Evolutionary conservation across 208 protist genomes (phyloP).

Genomic region (Wallacemonas sp.): DNA sequence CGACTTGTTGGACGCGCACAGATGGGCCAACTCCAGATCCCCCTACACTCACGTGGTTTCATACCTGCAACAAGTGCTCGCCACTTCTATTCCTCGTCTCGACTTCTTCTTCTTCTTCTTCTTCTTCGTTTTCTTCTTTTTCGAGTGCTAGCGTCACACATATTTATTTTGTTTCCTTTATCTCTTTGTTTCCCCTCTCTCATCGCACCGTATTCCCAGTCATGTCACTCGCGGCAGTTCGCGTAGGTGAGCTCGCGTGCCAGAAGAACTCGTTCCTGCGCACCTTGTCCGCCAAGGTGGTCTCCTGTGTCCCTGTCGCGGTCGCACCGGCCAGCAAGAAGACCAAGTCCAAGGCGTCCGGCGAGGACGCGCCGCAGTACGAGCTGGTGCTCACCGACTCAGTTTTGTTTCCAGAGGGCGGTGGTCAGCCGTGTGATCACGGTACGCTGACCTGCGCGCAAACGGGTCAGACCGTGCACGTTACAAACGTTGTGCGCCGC

Average conservation of each 20-base stretch:
- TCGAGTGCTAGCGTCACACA: too few relatives aligned
- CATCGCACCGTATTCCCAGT: too few relatives aligned
- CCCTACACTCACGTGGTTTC: too few relatives aligned
- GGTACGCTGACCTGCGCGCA: conserved; percentile 39
- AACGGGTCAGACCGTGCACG: conserved; percentile 12
- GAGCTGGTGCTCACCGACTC: conserved; percentile 78
- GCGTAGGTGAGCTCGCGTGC: conserved; percentile 78
- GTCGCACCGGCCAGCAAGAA: conserved; percentile 30
- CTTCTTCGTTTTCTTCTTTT: too few relatives aligned
- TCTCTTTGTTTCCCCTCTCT: too few relatives aligned
- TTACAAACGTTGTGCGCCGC: conserved; percentile 46
- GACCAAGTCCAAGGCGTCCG: conserved; percentile 20
- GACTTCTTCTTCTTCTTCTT: too few relatives aligned
- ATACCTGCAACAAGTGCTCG: too few relatives aligned
- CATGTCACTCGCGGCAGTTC: conserved; percentile 24
- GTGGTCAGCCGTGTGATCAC: conserved; percentile 88
- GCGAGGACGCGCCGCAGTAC: conserved; percentile 26
- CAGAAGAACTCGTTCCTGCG: conserved; percentile 70
- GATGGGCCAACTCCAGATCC: too few relatives aligned
- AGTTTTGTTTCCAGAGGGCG: conserved; percentile 88
- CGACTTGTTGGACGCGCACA: too few relatives aligned
- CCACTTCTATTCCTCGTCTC: too few relatives aligned
- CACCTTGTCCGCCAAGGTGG: conserved; percentile 56
- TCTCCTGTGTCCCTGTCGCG: conserved; percentile 50
- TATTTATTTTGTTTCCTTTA: too few relatives aligned